A percentile compares a stretch with the other conserved stretches of the same genome.
Conservation (phyloP, 371 early-diverging fungal species). For the Syncephalastrum contaminatum region DNA sequence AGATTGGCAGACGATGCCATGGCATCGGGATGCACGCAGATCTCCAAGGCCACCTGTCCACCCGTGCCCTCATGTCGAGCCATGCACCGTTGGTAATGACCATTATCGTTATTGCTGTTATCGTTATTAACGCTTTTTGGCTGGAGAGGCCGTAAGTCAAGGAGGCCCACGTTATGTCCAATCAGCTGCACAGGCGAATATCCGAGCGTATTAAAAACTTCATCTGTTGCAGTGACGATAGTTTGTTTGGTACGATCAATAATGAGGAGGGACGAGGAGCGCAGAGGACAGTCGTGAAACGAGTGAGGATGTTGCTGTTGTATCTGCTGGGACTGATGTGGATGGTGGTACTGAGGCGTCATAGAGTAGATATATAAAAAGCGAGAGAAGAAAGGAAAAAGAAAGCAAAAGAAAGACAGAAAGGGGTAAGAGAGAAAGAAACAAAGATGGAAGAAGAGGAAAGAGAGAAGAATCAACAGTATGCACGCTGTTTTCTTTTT, state of each 20-base stretch:
- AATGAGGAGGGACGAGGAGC: conserved; percentile 29
- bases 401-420: too few relatives aligned
- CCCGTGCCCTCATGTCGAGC: conserved; percentile 19
- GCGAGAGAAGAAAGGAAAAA: too few relatives aligned
- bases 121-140: not conserved
- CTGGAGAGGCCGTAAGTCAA: conserved; percentile 6
- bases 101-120: not conserved
- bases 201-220: conserved; percentile 32
- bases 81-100: too few relatives aligned
- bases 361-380: too few relatives aligned
- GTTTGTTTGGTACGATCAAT: conserved; percentile 25
- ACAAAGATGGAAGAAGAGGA: too few relatives aligned
- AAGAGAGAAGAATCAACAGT: too few relatives aligned
- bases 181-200: conserved; percentile 25
- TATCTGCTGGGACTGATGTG: not conserved
- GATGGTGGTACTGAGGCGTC: conserved; percentile 1
- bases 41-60: conserved; percentile 20
- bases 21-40: conserved; percentile 36
- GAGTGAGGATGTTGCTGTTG: conserved; percentile 10
- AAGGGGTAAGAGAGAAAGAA: too few relatives aligned
- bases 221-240: conserved; percentile 42
- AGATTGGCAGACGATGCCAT: conserved; percentile 18
- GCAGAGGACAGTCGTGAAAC: conserved; percentile 24
- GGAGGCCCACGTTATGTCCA: conserved; percentile 20
- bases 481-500: too few relatives aligned